These are phyloP conservation scores for Pyrenochaeta sp. DNA, from an alignment of 2,329 filamentous ascomycete species.

Conservation along the genomic window DNA sequence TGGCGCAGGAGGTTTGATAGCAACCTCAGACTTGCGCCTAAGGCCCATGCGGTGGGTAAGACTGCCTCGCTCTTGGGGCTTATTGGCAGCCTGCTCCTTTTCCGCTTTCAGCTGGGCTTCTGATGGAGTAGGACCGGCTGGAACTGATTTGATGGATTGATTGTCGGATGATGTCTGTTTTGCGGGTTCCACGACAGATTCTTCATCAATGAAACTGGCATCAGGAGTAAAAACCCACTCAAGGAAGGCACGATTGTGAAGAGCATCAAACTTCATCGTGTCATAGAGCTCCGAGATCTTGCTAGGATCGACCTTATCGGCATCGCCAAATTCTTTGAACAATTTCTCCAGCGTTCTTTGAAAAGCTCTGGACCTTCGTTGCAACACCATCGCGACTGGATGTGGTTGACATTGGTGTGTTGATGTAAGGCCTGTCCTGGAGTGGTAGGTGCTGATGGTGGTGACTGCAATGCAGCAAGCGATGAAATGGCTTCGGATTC, in stretches of 20 bases:
- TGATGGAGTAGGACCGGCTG: constrained; percentile 37
- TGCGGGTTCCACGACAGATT: constrained; percentile 44
- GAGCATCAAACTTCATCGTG: constrained; percentile 98
- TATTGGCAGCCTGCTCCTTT: constrained; percentile 53
- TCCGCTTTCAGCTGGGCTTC: constrained; percentile 42
- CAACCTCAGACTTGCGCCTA: constrained; percentile 59
- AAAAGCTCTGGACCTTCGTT: constrained; percentile 95
- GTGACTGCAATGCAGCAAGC: constrained; percentile 56
- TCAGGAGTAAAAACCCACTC: constrained; percentile 97
- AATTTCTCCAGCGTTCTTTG: constrained; percentile 97
- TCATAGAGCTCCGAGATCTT: constrained; percentile 99
- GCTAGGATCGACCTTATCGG: constrained; percentile 97
- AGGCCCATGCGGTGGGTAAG: constrained; percentile 61
- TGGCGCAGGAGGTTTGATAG: constrained; percentile 28
- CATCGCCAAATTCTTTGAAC: constrained; percentile 94
- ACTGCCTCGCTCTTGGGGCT: constrained; percentile 42
- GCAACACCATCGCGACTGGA: constrained; percentile 94
- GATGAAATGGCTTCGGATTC: constrained; percentile 71
- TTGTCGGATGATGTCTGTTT: constrained; percentile 42
- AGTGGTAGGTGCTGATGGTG: constrained; percentile 43
- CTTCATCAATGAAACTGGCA: constrained; percentile 76
- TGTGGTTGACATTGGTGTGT: constrained; percentile 53
- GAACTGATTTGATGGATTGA: constrained; percentile 32
- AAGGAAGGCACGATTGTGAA: constrained; percentile 95
- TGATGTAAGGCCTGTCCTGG: constrained; percentile 50